A percentile compares a stretch with the other conserved stretches of the same genome.
Evolutionary conservation across 2,329 filamentous ascomycete genomes (phyloP).

Genomic region (Neopestalotiopsis rosae): DNA sequence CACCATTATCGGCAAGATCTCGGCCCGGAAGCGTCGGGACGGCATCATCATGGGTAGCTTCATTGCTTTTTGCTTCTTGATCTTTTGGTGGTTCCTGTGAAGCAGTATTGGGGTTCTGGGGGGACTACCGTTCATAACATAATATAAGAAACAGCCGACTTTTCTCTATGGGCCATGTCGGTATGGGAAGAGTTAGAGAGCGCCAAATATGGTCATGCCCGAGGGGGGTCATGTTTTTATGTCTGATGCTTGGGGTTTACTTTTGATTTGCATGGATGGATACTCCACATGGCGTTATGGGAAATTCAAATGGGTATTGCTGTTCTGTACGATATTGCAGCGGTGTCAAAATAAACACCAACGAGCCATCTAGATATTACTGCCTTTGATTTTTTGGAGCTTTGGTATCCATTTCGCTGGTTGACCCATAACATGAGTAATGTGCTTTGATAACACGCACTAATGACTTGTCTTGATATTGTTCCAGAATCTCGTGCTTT

Average conservation of each 20-base stretch:
- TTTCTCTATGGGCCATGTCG: background rate
- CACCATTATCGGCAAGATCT: conserved; percentile 88
- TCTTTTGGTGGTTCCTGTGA: conserved; percentile 74
- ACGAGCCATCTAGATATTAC: conserved; percentile 26
- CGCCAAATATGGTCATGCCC: background rate
- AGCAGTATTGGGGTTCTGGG: no score
- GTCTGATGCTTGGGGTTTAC: background rate
- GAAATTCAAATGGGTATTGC: conserved; percentile 74
- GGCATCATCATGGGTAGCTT: conserved; percentile 92
- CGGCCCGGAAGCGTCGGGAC: conserved; percentile 91
- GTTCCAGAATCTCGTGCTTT: background rate
- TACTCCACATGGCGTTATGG: conserved; percentile 14
- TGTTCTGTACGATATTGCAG: conserved; percentile 71
- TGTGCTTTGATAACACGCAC: background rate
- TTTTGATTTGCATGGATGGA: conserved; percentile 9
- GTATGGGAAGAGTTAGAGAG: background rate
- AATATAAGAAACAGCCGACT: no score
- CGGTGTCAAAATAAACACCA: conserved; percentile 47
- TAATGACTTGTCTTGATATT: background rate
- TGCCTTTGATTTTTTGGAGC: background rate
- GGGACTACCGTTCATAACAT: no score
- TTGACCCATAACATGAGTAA: background rate
- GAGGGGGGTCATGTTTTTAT: background rate
- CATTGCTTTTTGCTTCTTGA: conserved; percentile 88
- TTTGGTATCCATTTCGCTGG: background rate